Evolutionary conservation across 768 basidiomycete species (phyloP).

Genomic region (Sutorius australiensis): DNA sequence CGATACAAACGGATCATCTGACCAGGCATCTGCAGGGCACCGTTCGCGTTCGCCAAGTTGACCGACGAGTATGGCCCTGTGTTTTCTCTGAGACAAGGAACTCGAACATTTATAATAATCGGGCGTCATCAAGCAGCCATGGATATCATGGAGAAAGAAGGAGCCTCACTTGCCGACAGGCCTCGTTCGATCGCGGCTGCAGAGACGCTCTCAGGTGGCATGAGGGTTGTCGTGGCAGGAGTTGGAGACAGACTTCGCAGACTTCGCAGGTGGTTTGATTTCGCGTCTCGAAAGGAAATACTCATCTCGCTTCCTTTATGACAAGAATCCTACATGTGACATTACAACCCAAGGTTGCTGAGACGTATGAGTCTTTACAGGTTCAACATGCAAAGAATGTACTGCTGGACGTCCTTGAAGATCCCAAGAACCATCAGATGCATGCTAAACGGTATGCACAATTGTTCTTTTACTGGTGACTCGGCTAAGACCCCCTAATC

Average conservation of each 20-base stretch:
- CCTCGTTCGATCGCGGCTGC: slow-evolving; percentile 35
- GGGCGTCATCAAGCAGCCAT: slow-evolving; percentile 32
- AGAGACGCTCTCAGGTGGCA: slow-evolving; percentile 33
- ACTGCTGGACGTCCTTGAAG: slow-evolving; percentile 34
- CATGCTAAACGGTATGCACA: slow-evolving; percentile 31
- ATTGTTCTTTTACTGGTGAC: not conserved
- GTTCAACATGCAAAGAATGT: slow-evolving; percentile 30
- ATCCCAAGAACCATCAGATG: slow-evolving; percentile 31
- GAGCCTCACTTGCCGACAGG: slow-evolving; percentile 32
- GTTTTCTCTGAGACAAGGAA: slow-evolving; percentile 50
- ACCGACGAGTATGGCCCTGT: slow-evolving; percentile 59
- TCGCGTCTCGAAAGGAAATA: not conserved
- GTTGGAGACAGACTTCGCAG: slow-evolving; percentile 31
- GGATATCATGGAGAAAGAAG: slow-evolving; percentile 41
- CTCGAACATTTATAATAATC: slow-evolving; percentile 15
- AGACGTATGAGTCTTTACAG: slow-evolving; percentile 34
- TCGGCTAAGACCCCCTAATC: not conserved
- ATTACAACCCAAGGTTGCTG: slow-evolving; percentile 33
- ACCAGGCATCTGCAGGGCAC: slow-evolving; percentile 2
- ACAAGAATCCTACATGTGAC: slow-evolving; percentile 30
- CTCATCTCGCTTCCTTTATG: not conserved
- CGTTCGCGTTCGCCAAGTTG: slow-evolving; percentile 47
- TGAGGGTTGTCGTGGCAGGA: slow-evolving; percentile 29
- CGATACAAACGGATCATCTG: not conserved
- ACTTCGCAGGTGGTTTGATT: slow-evolving; percentile 20